Evolutionary conservation across 2,329 filamentous ascomycete species (phyloP).

Genomic region (Rutstroemia sp.): DNA sequence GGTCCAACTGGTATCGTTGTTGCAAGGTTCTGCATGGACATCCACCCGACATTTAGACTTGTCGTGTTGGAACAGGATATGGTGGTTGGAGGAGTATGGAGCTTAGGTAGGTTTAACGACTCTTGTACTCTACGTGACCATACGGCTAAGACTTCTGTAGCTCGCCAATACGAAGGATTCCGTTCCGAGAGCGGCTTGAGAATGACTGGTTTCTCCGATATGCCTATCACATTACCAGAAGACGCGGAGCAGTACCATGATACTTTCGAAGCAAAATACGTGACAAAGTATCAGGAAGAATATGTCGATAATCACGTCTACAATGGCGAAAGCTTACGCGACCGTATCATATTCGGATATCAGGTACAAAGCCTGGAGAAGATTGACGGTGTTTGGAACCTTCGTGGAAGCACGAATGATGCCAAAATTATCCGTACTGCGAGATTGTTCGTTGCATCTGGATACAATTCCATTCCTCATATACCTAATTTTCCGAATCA

Average conservation of each 20-base stretch:
- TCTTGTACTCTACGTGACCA: neutral
- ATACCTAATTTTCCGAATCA: constrained; percentile 16
- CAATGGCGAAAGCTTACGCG: constrained; percentile 17
- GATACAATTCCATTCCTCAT: constrained; percentile 27
- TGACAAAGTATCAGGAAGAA: constrained; percentile 24
- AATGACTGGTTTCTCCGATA: constrained; percentile 28
- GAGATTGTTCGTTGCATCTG: constrained; percentile 30
- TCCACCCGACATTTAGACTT: constrained; percentile 10
- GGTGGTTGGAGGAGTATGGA: constrained; percentile 5
- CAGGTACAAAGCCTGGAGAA: constrained; percentile 20
- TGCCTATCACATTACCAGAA: constrained; percentile 23
- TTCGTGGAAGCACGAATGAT: constrained; percentile 1
- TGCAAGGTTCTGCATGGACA: constrained; percentile 14
- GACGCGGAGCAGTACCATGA: constrained; percentile 22
- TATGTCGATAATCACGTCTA: constrained; percentile 17
- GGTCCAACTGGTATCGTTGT: constrained; percentile 12
- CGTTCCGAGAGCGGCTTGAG: constrained; percentile 28
- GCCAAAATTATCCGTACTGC: constrained; percentile 1
- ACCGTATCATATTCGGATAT: constrained; percentile 21
- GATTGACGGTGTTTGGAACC: constrained; percentile 15
- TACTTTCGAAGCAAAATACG: constrained; percentile 24
- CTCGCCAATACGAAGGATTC: constrained; percentile 24
- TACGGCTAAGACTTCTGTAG: constrained; percentile 9
- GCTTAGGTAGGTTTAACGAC: neutral
- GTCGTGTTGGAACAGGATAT: constrained; percentile 9